Evolutionary conservation across 2,329 filamentous ascomycete species (phyloP).

Genomic region (Berkeleyomyces rouxiae): DNA sequence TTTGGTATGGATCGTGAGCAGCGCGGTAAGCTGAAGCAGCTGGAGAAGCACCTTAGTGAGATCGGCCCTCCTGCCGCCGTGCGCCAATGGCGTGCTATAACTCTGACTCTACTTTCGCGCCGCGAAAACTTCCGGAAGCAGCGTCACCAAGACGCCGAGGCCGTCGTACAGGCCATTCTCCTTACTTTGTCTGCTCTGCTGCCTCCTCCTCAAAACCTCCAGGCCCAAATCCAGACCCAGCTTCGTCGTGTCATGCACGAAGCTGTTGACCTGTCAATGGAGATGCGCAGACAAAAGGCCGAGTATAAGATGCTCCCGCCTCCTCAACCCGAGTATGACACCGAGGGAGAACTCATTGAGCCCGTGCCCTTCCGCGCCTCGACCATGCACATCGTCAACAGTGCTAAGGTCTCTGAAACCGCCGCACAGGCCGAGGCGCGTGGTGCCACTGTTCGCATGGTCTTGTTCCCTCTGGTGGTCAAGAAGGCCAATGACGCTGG

Average conservation of each 20-base stretch:
- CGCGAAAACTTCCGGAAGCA: conserved; percentile 67
- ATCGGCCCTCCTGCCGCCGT: conserved; percentile 80
- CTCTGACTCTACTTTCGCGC: conserved; percentile 71
- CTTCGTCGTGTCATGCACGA: conserved; percentile 75
- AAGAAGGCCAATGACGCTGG: conserved; percentile 87
- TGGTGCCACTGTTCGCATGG: conserved; percentile 67
- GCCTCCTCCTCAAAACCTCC: conserved; percentile 67
- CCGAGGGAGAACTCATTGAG: conserved; percentile 72
- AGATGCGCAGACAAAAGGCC: conserved; percentile 92
- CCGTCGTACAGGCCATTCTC: conserved; percentile 76
- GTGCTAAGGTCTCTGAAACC: conserved; percentile 36
- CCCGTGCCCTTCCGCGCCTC: conserved; percentile 77
- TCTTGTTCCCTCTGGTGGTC: conserved; percentile 90
- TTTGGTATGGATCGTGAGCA: conserved; percentile 98
- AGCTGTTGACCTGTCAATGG: conserved; percentile 78
- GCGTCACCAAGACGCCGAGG: conserved; percentile 79
- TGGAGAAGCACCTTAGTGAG: conserved; percentile 82
- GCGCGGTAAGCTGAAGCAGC: conserved; percentile 86
- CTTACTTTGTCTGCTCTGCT: conserved; percentile 69
- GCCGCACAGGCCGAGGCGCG: conserved; percentile 69
- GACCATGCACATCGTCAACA: conserved; percentile 78
- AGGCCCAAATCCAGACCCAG: conserved; percentile 65
- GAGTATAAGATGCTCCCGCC: conserved; percentile 99
- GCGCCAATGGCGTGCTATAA: conserved; percentile 91
- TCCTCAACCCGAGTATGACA: conserved; percentile 85